phyloP scores from a whole-genome alignment of 2,329 filamentous ascomycete genomes.

The Graphilbum fragrans region DNA sequence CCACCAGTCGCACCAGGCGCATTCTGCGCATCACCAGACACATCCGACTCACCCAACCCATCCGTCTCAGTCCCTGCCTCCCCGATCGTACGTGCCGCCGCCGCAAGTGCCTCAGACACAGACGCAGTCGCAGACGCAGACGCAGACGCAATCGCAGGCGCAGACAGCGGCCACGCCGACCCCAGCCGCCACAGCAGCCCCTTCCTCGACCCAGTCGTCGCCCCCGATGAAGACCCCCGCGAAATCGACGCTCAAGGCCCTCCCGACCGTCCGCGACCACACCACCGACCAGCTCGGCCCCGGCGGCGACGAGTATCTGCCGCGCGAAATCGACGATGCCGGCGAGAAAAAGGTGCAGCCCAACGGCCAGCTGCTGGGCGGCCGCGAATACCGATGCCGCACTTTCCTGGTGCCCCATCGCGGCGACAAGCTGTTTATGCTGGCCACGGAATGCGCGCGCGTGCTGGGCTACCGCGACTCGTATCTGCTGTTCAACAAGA shows the following conservation, averaged over 20 bases:
- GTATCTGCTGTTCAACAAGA: conserved; percentile 98
- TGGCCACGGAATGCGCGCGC: conserved; percentile 91
- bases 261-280: conserved; percentile 92
- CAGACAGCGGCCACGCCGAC: conserved; percentile 32
- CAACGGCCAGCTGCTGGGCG: conserved; percentile 70
- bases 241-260: conserved; percentile 78
- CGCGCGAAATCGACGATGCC: conserved; percentile 81
- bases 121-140: conserved; percentile 1
- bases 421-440: conserved; percentile 93
- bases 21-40: neutral
- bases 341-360: conserved; percentile 88
- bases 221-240: conserved; percentile 64
- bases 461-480: conserved; percentile 91
- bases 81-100: conserved; percentile 21
- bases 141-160: conserved; percentile 19
- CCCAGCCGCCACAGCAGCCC: conserved; percentile 21
- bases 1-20: neutral
- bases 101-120: conserved; percentile 9
- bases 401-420: conserved; percentile 88
- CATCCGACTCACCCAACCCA: neutral
- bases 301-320: conserved; percentile 87
- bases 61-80: neutral
- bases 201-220: conserved; percentile 35
- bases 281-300: conserved; percentile 89
- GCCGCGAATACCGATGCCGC: conserved; percentile 80